Conservation (phyloP, 768 basidiomycete genomes). For the Boletus rex-veris region DNA sequence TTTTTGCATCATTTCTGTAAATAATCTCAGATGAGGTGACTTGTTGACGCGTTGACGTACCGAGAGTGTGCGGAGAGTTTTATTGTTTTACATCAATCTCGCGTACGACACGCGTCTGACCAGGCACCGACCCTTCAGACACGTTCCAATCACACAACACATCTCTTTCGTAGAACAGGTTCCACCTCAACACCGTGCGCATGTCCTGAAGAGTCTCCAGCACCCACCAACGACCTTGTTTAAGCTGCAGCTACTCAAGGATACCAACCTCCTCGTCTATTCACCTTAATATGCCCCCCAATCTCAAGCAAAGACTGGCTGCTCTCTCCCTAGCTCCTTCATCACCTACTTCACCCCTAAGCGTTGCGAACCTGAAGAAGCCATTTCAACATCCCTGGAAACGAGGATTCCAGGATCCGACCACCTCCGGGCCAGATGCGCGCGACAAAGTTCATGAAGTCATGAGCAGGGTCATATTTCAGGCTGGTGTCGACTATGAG, state of each 20-base stretch:
- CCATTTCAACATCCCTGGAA: constrained; percentile 57
- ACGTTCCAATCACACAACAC: constrained; percentile 6
- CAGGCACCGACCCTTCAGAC: background rate
- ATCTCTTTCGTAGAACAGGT: constrained; percentile 1
- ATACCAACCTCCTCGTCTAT: background rate
- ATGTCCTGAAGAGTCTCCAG: constrained; percentile 8
- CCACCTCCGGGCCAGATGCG: constrained; percentile 26
- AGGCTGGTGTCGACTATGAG: constrained; percentile 90
- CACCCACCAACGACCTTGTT: background rate
- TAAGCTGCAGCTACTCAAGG: background rate
- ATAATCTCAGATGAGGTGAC: background rate
- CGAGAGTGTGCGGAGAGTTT: background rate
- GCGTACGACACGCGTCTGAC: background rate
- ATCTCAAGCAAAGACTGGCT: constrained; percentile 64
- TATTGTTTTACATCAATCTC: background rate
- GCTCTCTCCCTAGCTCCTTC: constrained; percentile 56
- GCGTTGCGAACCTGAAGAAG: constrained; percentile 25
- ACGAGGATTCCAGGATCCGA: constrained; percentile 29
- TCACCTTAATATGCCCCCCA: constrained; percentile 31
- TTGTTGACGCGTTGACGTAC: background rate
- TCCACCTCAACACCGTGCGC: constrained; percentile 1
- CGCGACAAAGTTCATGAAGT: constrained; percentile 57
- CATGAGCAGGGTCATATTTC: constrained; percentile 73
- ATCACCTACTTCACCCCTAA: constrained; percentile 40
- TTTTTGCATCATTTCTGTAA: too few relatives aligned